Evolutionary conservation across 2,329 filamentous ascomycete species (phyloP).

Genomic region (Diplodia mutila): DNA sequence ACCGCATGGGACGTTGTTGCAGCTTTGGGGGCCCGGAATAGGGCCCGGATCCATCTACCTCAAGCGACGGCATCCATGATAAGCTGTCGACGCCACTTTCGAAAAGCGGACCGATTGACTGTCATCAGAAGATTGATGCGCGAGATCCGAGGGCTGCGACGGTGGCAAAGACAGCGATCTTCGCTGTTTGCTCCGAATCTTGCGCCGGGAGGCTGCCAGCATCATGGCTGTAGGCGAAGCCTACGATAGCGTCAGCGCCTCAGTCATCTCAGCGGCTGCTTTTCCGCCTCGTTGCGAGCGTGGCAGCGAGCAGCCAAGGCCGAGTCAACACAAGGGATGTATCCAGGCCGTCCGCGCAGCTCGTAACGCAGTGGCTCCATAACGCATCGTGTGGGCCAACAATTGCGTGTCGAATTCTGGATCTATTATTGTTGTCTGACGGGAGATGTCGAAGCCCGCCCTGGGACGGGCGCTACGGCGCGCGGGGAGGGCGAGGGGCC

Average conservation of each 20-base stretch:
- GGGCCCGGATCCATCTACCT: background rate
- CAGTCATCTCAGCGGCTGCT: background rate
- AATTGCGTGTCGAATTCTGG: background rate
- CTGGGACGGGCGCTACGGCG: background rate
- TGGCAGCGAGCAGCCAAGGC: background rate
- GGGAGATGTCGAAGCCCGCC: background rate
- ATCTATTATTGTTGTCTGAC: conserved; percentile 9
- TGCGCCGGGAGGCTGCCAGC: background rate
- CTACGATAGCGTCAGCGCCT: no score
- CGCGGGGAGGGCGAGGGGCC: background rate
- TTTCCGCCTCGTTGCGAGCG: background rate
- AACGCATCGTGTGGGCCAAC: conserved; percentile 1
- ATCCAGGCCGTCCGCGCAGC: background rate
- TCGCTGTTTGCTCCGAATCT: conserved; percentile 6
- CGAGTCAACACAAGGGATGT: no score
- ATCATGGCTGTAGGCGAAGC: no score
- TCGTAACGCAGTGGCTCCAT: conserved; percentile 4
- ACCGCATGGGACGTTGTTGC: background rate
- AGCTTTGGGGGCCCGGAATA: background rate
- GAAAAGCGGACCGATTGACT: conserved; percentile 18
- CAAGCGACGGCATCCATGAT: conserved; percentile 7
- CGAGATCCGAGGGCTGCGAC: conserved; percentile 2
- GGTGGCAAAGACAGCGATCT: conserved; percentile 4
- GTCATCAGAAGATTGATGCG: conserved; percentile 5
- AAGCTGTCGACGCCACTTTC: conserved; percentile 9